Evolutionary conservation across 2,329 filamentous ascomycete species (phyloP), one percentile per base, ranked within the genome.

Genomic region (Pseudogymnoascus sp.): DNA sequence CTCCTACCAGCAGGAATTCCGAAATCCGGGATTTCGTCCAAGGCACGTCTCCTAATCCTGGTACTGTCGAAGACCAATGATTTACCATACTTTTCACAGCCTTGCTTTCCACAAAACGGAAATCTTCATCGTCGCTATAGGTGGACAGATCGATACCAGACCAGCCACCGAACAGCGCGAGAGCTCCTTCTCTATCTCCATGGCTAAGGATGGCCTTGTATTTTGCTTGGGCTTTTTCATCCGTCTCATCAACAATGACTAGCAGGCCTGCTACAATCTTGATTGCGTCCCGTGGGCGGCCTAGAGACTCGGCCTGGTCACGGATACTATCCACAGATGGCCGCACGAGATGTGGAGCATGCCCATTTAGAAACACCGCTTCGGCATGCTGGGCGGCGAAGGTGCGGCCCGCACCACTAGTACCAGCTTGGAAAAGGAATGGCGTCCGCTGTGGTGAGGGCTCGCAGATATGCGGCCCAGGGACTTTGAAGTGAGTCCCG

Each of bases 21-120:
- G 85, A 88, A 5, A 90, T 82, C 0, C 85, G 88, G 40, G 83
- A 78, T 74, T 89, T 90, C 0, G 87, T 90, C 88, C 88, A 90
- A 69, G 63, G 62, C 5, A 65, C 60, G 38, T 88, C 88, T 0
- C 80, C 77, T 1, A 83, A 83, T 2, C 79, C 82, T 0, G 85
- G 85, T 0, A 84, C 82, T 43, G 83, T 82, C 46, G 80, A 77
- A 5, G 82, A 78, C 69, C 83, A 83, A 1, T 76, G 23, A 11
- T 62, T 61, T 14, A 63, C 38, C 21, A 62, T 73, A 38, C 71
- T 80, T 75, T 75, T 70, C 25, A 78, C 73, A 6, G 76, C 75
- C 21, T 77, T 77, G 63, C 74, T 76, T 65, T 77, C 75, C 1
- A 76, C 75, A 43, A 76, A 69, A 6, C 83, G 74, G 53, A 88